These are phyloP conservation scores for Sequoia sempervirens DNA, from an alignment of 75 land plant species.

Conservation along the genomic window DNA sequence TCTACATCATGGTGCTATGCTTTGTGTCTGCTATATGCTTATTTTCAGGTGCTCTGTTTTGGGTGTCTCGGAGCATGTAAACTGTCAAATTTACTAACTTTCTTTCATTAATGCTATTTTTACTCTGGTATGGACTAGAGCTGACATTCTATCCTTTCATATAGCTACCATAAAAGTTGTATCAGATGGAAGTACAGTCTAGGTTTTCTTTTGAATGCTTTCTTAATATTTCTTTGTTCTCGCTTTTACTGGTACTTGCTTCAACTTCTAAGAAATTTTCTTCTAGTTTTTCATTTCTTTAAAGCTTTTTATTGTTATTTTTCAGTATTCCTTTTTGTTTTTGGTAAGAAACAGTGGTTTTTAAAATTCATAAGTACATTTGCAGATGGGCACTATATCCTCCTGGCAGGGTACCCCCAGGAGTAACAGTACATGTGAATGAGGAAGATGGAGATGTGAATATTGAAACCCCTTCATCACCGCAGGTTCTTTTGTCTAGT, in stretches of 20 bases:
- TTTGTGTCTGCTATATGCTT: too few species aligned
- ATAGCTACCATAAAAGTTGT: background rate
- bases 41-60: background rate
- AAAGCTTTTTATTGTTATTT: background rate
- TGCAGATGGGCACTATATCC: slow-evolving; percentile 98
- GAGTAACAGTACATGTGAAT: slow-evolving; percentile 90
- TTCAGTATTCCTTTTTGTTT: background rate
- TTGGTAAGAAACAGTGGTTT: background rate
- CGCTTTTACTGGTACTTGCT: background rate
- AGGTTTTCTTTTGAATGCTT: background rate
- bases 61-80: background rate
- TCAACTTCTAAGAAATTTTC: background rate
- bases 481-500: slow-evolving; percentile 57
- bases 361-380: background rate
- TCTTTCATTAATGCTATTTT: background rate
- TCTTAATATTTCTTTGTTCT: background rate
- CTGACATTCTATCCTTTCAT: background rate
- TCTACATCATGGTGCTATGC: background rate
- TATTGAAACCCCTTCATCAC: slow-evolving; percentile 81
- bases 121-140: background rate
- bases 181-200: background rate
- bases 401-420: slow-evolving; percentile 92
- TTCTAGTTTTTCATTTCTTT: background rate
- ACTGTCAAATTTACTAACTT: too few species aligned
- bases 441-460: slow-evolving; percentile 97